Percentiles rank a stretch among this genome's conserved stretches.
These are phyloP conservation scores for Arxiozyma slooffiae DNA, from an alignment of 1,139 yeast genomes.

Conservation along the genomic window DNA sequence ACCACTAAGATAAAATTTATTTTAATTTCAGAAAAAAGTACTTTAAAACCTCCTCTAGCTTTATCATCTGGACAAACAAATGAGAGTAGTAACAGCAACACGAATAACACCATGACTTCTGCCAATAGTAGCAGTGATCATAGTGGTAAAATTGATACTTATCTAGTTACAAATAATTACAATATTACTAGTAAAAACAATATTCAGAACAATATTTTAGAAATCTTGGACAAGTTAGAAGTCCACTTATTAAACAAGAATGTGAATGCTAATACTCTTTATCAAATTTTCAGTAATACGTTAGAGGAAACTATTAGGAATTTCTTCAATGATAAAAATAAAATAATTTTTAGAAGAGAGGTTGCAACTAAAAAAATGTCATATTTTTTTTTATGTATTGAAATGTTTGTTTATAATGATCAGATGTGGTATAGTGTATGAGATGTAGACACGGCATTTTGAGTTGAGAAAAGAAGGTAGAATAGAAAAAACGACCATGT, in stretches of 20 bases:
- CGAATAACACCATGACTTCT: background rate
- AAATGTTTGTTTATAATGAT: background rate
- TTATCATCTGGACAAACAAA: background rate
- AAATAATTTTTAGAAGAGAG: slow-evolving; percentile 1
- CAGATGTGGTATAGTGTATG: background rate
- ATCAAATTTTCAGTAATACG: slow-evolving; percentile 8
- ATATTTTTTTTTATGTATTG: background rate
- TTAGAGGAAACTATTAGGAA: slow-evolving; percentile 8
- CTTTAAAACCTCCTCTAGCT: background rate
- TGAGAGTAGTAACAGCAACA: too few species aligned
- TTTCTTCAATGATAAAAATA: slow-evolving; percentile 1
- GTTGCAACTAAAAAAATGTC: background rate
- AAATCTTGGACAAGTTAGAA: background rate
- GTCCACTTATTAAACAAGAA: background rate
- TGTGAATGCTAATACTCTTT: slow-evolving; percentile 6
- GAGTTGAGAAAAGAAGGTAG: background rate
- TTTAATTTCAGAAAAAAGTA: too few species aligned
- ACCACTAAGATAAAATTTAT: background rate
- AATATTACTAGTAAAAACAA: background rate
- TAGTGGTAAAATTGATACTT: background rate
- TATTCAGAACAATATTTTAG: background rate
- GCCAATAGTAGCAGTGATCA: too few species aligned
- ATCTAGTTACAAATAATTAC: background rate
- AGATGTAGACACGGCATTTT: background rate
- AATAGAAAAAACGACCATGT: background rate